Base-by-base conservation (phyloP, 371 early-diverging fungal genomes). In the Blakeslea trispora region DNA sequence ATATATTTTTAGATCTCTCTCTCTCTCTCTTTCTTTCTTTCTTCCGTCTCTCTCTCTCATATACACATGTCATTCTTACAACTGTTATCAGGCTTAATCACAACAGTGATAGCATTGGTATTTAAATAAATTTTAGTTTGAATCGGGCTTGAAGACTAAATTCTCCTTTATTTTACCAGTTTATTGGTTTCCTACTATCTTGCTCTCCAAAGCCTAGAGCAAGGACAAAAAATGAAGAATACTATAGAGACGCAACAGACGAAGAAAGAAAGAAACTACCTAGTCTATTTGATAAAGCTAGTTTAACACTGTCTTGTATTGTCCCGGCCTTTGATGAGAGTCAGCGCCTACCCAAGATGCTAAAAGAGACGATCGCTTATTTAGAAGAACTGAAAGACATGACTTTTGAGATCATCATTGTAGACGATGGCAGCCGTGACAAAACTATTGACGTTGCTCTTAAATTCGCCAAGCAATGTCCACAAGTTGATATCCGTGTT, bases 271-370 rank as follows among this genome's bases (percentile, higher is more conserved):
- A 71, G 46, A 58, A 42, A 23, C 41, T 79, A 21, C 70, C 76
- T 1, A 70, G 65, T 48, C 47, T 83, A 28, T 69, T 64, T 42
- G 81, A 85, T 50, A 68, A 76, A 5, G 64, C 86, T 5, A 61
- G 68, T 0, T 81, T 88, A n/a, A 63, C 71, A n/a, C 72, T 96
- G 7, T 84, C 93, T 0, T 83, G 94, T 37, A 79, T 97, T 4
- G 83, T 97, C 2, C 98, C 98, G 0, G 95, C 98, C 0, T 96
- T 91, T 75, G 93, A 96, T 75, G 98, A 97, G 69, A 75, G 82
- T 32, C 70, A 83, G 57, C 84, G 98, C 14, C 68, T 97, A 51
- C 91, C 92, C 0, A 73, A 61, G 19, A 95, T 95, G 92, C 68
- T 97, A 62, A 74, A 84, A 40, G 96, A 94, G 49, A 80, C 93